Conservation (phyloP, 805 yeast species). For the Cyberlindnera galapagoensis region DNA sequence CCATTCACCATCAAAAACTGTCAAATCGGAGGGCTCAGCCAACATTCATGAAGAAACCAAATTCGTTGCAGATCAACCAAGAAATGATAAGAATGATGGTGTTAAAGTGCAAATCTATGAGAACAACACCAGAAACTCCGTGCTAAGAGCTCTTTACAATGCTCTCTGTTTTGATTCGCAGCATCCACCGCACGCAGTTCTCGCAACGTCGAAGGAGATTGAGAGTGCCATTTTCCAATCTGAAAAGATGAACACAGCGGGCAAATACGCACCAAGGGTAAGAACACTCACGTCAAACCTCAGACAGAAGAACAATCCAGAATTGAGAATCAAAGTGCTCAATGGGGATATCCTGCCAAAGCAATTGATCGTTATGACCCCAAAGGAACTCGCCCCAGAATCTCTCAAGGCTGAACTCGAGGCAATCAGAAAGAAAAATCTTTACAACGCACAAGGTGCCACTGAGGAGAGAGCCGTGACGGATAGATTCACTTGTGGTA, state of each 20-base stretch:
- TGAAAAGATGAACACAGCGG: slow-evolving; percentile 45
- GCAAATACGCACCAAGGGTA: slow-evolving; percentile 70
- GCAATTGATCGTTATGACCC: slow-evolving; percentile 70
- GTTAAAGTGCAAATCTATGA: slow-evolving; percentile 62
- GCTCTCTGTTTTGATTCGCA: slow-evolving; percentile 80
- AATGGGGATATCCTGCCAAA: slow-evolving; percentile 60
- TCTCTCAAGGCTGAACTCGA: slow-evolving; percentile 80
- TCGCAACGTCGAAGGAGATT: slow-evolving; percentile 60
- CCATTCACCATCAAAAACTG: slow-evolving; percentile 6
- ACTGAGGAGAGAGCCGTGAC: slow-evolving; percentile 93
- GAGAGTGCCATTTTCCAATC: slow-evolving; percentile 64
- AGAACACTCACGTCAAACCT: slow-evolving; percentile 83
- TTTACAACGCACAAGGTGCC: slow-evolving; percentile 97
- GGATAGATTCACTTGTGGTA: slow-evolving; percentile 94
- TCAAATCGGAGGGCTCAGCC: slow-evolving; percentile 7
- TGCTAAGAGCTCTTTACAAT: slow-evolving; percentile 77
- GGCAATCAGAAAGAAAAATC: slow-evolving; percentile 77
- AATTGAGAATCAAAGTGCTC: slow-evolving; percentile 62
- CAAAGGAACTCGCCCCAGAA: slow-evolving; percentile 96
- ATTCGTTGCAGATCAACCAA: slow-evolving; percentile 46
- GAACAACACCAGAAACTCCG: slow-evolving; percentile 76
- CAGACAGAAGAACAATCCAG: slow-evolving; percentile 86
- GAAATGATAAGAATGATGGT: slow-evolving; percentile 80
- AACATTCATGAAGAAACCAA: slow-evolving; percentile 28
- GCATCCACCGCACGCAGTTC: slow-evolving; percentile 52